These are phyloP conservation scores for Chrysopogon serrulatus DNA, from an alignment of 176 grass and related monocot species.

Conservation along the genomic window DNA sequence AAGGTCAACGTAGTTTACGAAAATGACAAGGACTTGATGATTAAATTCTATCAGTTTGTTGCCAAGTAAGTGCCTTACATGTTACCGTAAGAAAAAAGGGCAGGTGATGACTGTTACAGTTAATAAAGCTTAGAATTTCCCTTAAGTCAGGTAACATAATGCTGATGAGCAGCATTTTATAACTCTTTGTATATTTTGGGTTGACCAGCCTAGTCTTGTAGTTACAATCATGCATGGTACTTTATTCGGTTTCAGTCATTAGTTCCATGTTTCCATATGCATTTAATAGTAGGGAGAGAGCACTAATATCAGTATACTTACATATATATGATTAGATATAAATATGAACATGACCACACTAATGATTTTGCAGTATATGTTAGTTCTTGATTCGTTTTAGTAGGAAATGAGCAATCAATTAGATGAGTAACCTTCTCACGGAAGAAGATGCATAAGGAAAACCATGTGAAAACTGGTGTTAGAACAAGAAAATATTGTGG, in stretches of 20 bases:
- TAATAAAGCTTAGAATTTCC: neutral
- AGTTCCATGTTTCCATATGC: neutral
- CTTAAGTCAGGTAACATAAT: constrained; percentile 6
- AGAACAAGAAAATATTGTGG: neutral
- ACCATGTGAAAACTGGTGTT: neutral
- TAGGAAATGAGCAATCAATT: neutral
- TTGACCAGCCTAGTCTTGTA: neutral
- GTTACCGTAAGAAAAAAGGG: neutral
- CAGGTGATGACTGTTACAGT: neutral
- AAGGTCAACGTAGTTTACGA: constrained; percentile 67
- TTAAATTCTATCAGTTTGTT: constrained; percentile 81
- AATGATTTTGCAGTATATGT: neutral
- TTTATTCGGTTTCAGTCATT: neutral
- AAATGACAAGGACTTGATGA: constrained; percentile 82
- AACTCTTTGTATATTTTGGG: neutral
- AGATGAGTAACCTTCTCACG: neutral
- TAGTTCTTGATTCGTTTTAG: neutral
- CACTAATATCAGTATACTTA: neutral
- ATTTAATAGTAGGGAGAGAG: neutral
- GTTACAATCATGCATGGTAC: neutral
- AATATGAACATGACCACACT: neutral
- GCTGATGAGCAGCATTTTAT: neutral
- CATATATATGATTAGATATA: neutral
- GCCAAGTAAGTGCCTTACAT: constrained; percentile 58
- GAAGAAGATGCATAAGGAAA: neutral